phyloP scores from a whole-genome alignment of 2,329 filamentous ascomycete genomes.

The Grosmannia clavigera region DNA sequence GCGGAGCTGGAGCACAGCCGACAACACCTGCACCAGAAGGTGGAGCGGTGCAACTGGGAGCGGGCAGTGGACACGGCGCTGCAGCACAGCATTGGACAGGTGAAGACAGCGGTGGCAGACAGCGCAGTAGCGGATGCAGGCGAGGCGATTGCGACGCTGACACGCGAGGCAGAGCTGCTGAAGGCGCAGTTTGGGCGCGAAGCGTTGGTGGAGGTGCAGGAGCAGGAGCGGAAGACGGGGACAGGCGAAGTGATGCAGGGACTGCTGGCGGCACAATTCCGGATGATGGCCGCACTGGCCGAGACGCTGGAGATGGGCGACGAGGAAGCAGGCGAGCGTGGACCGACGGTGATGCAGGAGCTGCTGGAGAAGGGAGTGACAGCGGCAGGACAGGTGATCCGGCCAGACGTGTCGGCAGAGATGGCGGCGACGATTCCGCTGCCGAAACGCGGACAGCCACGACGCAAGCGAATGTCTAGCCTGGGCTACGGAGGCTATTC shows the following conservation, averaged over 20 bases:
- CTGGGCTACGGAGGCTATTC: slow-evolving; percentile 13
- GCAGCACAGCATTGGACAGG: slow-evolving; percentile 69
- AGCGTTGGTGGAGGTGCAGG: slow-evolving; percentile 60
- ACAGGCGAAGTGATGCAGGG: slow-evolving; percentile 64
- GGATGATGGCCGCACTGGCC: slow-evolving; percentile 72
- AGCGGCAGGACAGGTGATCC: slow-evolving; percentile 72
- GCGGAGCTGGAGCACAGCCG: slow-evolving; percentile 81
- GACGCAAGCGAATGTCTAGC: slow-evolving; percentile 50
- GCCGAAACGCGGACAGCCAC: slow-evolving; percentile 47
- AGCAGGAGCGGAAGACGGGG: slow-evolving; percentile 61
- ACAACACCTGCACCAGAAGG: slow-evolving; percentile 76
- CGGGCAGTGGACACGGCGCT: slow-evolving; percentile 77
- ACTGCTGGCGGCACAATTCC: slow-evolving; percentile 81
- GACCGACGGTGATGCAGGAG: slow-evolving; percentile 62
- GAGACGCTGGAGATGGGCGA: slow-evolving; percentile 75
- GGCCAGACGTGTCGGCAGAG: slow-evolving; percentile 48
- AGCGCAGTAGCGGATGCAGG: slow-evolving; percentile 43
- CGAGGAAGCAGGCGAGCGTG: slow-evolving; percentile 68
- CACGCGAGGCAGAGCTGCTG: slow-evolving; percentile 73
- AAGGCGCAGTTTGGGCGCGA: slow-evolving; percentile 76
- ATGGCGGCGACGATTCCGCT: slow-evolving; percentile 45
- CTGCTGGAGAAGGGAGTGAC: slow-evolving; percentile 66
- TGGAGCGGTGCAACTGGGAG: slow-evolving; percentile 78
- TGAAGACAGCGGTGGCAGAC: slow-evolving; percentile 60
- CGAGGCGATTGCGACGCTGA: slow-evolving; percentile 55